A percentile compares a stretch with the other conserved stretches of the same genome.
Evolutionary conservation across 805 yeast genomes (phyloP).

Genomic region (Wickerhamiella allomyrinae): DNA sequence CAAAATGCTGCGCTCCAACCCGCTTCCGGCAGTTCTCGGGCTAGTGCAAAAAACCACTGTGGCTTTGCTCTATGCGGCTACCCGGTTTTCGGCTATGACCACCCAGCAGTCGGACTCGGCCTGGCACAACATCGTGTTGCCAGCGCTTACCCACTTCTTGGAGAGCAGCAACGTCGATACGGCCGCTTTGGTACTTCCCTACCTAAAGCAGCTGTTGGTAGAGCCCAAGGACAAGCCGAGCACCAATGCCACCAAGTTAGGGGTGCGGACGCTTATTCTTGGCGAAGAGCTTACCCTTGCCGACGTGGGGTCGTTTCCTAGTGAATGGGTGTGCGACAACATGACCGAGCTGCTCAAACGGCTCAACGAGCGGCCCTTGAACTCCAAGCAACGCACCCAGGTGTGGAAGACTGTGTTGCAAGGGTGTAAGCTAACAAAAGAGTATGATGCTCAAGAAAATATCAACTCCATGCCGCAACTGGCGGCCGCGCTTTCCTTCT

Average conservation of each 20-base stretch:
- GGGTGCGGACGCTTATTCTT: neutral
- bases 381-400: neutral
- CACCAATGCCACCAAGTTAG: neutral
- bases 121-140: neutral
- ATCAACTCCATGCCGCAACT: neutral
- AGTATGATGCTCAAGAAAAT: neutral
- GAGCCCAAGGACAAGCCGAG: neutral
- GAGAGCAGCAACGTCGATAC: neutral
- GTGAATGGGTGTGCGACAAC: conserved; percentile 1
- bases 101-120: neutral
- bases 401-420: neutral
- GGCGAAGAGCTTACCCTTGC: neutral
- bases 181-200: neutral
- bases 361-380: neutral
- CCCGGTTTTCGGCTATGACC: neutral
- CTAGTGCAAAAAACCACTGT: neutral
- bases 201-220: neutral
- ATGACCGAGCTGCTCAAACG: neutral
- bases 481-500: neutral
- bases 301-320: neutral
- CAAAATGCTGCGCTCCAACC: neutral
- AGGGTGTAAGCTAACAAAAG: neutral
- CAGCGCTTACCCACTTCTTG: neutral
- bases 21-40: conserved; percentile 6
- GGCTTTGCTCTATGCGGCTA: neutral